These are phyloP conservation scores for Pueraria montana DNA, from an alignment of 306 rosid species.

Conservation along the genomic window DNA sequence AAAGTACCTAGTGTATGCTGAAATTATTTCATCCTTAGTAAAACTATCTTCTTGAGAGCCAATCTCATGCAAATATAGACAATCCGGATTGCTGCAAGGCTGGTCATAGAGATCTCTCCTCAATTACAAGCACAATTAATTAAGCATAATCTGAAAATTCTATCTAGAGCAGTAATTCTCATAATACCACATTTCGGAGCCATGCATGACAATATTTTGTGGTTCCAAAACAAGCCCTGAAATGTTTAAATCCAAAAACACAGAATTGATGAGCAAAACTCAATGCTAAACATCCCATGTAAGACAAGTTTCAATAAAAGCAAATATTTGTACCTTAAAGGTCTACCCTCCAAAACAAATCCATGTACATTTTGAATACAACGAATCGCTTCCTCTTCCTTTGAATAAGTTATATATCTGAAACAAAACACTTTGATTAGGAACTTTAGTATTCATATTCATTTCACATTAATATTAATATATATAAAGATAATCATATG, in stretches of 20 bases:
- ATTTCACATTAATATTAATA: not conserved
- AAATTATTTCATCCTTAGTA: slow-evolving; percentile 96
- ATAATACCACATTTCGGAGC: slow-evolving; percentile 95
- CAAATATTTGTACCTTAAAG: slow-evolving; percentile 70
- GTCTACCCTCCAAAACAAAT: slow-evolving; percentile 91
- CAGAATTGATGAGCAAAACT: slow-evolving; percentile 23
- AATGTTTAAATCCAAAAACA: slow-evolving; percentile 28
- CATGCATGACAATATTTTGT: slow-evolving; percentile 99
- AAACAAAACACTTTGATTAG: slow-evolving; percentile 30
- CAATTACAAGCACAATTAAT: slow-evolving; percentile 30
- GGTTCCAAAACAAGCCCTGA: slow-evolving; percentile 99
- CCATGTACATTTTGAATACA: slow-evolving; percentile 99
- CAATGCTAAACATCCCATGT: not conserved
- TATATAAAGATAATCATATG: not conserved
- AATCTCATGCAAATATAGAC: slow-evolving; percentile 96
- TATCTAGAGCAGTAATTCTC: slow-evolving; percentile 39
- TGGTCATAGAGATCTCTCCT: slow-evolving; percentile 53
- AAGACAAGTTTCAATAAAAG: not conserved
- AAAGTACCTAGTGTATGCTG: slow-evolving; percentile 92
- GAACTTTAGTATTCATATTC: not conserved
- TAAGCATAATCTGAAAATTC: slow-evolving; percentile 31
- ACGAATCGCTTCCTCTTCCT: slow-evolving; percentile 96
- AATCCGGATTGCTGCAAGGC: slow-evolving; percentile 99
- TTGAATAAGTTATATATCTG: slow-evolving; percentile 98
- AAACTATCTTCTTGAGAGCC: slow-evolving; percentile 98